Evolutionary conservation across 768 basidiomycete genomes (phyloP).

Genomic region (Crucibulum laeve): DNA sequence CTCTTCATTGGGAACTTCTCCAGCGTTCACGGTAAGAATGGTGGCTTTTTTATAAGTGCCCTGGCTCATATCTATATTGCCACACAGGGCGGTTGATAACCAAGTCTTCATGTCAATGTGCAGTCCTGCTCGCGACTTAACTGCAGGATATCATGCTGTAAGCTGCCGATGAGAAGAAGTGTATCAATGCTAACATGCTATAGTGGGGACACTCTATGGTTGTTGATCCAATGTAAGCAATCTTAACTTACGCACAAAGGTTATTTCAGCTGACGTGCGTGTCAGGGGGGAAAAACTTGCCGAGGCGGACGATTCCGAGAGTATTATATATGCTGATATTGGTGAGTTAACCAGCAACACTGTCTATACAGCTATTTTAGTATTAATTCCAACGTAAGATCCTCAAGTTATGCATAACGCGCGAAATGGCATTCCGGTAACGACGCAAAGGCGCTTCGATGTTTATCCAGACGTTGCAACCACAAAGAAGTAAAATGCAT

Average conservation of each 20-base stretch:
- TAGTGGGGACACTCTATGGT: slow-evolving; percentile 91
- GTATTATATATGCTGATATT: slow-evolving; percentile 76
- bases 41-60: not conserved
- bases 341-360: slow-evolving; percentile 44
- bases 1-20: slow-evolving; percentile 93
- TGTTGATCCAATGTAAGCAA: slow-evolving; percentile 80
- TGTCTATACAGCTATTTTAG: no score
- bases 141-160: slow-evolving; percentile 85
- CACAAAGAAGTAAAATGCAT: not conserved
- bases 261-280: no score
- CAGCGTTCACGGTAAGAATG: slow-evolving; percentile 71
- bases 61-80: slow-evolving; percentile 1
- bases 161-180: slow-evolving; percentile 10
- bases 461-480: slow-evolving; percentile 54
- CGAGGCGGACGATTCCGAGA: slow-evolving; percentile 73
- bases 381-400: slow-evolving; percentile 15
- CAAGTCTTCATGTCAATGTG: slow-evolving; percentile 97
- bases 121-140: slow-evolving; percentile 85
- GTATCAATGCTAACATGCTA: slow-evolving; percentile 1
- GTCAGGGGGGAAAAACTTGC: slow-evolving; percentile 68
- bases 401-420: slow-evolving; percentile 61
- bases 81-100: slow-evolving; percentile 86
- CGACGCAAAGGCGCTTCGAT: slow-evolving; percentile 85
- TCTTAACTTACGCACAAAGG: not conserved
- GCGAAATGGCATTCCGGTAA: slow-evolving; percentile 87